Evolutionary conservation across 176 grass and related monocot genomes (phyloP).

Genomic region (Thinopyrum elongatum): DNA sequence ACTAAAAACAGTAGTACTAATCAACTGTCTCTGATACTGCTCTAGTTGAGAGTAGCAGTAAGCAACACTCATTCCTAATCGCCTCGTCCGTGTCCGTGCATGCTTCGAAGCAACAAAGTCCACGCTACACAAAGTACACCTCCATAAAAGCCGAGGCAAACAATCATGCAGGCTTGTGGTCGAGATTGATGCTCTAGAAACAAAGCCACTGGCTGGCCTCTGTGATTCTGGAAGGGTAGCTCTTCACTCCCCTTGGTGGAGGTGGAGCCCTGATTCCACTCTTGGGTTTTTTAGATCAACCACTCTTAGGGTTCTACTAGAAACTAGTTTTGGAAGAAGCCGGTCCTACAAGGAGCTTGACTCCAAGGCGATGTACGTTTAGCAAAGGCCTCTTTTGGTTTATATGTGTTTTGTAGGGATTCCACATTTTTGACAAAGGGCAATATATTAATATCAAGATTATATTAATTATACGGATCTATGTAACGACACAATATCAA

Average conservation of each 20-base stretch:
- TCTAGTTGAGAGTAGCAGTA: background rate
- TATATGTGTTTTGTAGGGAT: too few species aligned
- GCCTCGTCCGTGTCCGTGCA: constrained; percentile 19
- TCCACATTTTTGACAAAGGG: too few species aligned
- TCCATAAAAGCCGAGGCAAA: background rate
- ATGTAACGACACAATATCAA: too few species aligned
- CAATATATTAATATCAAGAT: too few species aligned
- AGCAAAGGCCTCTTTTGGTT: too few species aligned
- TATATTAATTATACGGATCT: too few species aligned
- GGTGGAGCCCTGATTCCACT: background rate
- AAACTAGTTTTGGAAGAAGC: background rate
- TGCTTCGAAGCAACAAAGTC: constrained; percentile 31
- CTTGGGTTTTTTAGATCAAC: background rate
- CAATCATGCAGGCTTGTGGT: background rate
- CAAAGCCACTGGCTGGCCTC: background rate
- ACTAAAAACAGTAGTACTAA: background rate
- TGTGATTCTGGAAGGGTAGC: background rate
- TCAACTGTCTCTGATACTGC: background rate
- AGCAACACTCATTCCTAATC: constrained; percentile 9
- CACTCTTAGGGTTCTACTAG: background rate
- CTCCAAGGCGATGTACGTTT: too few species aligned
- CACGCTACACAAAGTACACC: background rate
- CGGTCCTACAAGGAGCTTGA: too few species aligned
- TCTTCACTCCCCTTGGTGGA: background rate
- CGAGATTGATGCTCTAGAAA: background rate